Base-by-base conservation (phyloP, 345 rosid genomes). In the Bretschneidera sinensis region DNA sequence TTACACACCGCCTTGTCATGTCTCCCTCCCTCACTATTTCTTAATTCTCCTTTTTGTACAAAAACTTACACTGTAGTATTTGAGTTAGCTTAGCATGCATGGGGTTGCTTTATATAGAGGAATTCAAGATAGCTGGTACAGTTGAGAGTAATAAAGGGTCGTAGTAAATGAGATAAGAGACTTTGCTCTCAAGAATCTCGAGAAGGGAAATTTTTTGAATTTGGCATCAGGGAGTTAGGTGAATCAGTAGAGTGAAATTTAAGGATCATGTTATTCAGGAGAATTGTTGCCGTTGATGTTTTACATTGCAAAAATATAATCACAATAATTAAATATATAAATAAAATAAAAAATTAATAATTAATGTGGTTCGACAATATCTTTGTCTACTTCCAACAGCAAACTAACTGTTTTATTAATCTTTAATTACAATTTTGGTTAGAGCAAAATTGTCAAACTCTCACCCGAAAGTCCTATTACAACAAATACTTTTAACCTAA, bases 91-190 rank as follows among this genome's bases (percentile, higher is more conserved):
- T 63, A n/a, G 70, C 70, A 62, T 64, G 66, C 57, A 15, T 7
- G 17, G 22, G 48, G 21, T n/a, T n/a, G 43, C 54, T 56, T 64
- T 77, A 74, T 86, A 83, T 60, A 75, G 60, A 61, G 33, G 54
- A 62, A 6, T 51, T 48, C 18, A 35, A 59, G 65, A 75, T 71
- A n/a, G 84, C 63, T 66, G 65, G n/a, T n/a, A 70, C 76, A 31
- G 92, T 73, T 83, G 84, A 69, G 75, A 50, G 67, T 71, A 68
- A 74, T 79, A 34, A 81, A 77, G 43, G 53, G 55, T 48, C 1
- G 1, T 0, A 60, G 70, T 70, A 65, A 76, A 67, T 67, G 65
- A 25, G 34, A 33, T 7, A 17, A 8, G 63, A 54, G 56, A 54
- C 48, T 59, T 59, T 19, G 28, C 51, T 50, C 58, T 72, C 60